Evolutionary conservation across 257 asterid genomes (phyloP).

Genomic region (Petrea volubilis): DNA sequence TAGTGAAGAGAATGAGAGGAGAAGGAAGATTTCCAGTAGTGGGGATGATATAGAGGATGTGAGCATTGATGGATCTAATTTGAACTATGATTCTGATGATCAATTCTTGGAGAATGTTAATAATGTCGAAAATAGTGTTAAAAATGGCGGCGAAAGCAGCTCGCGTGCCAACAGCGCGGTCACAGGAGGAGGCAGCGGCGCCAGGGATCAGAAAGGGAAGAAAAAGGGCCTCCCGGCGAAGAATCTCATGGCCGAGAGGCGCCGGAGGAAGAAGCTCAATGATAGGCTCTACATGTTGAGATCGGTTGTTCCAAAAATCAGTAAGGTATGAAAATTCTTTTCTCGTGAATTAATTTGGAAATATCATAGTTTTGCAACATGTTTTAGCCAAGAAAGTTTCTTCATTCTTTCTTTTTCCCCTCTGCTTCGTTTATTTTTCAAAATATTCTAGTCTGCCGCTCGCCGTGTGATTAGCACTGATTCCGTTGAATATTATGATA

Average conservation of each 20-base stretch:
- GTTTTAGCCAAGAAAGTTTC: constrained; percentile 32
- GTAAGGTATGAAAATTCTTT: constrained; percentile 64
- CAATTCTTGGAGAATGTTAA: constrained; percentile 43
- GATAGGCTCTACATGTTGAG: constrained; percentile 93
- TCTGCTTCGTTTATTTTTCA: neutral
- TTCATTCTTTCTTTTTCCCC: neutral
- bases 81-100: constrained; percentile 85
- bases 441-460: too few species aligned
- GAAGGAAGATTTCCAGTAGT: constrained; percentile 53
- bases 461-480: too few species aligned
- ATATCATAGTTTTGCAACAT: constrained; percentile 4
- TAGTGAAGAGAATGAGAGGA: constrained; percentile 37
- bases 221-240: constrained; percentile 93
- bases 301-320: constrained; percentile 94
- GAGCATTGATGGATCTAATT: constrained; percentile 68
- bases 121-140: constrained; percentile 35
- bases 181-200: constrained; percentile 43
- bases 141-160: constrained; percentile 41
- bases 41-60: constrained; percentile 70
- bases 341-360: constrained; percentile 55
- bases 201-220: constrained; percentile 68
- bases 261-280: constrained; percentile 94
- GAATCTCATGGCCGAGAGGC: constrained; percentile 95
- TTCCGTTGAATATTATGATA: too few species aligned
- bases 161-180: constrained; percentile 44